Evolutionary conservation across 495 filamentous ascomycete species (phyloP), one percentile per base, ranked within the genome.

Genomic region (Peziza echinospora): DNA sequence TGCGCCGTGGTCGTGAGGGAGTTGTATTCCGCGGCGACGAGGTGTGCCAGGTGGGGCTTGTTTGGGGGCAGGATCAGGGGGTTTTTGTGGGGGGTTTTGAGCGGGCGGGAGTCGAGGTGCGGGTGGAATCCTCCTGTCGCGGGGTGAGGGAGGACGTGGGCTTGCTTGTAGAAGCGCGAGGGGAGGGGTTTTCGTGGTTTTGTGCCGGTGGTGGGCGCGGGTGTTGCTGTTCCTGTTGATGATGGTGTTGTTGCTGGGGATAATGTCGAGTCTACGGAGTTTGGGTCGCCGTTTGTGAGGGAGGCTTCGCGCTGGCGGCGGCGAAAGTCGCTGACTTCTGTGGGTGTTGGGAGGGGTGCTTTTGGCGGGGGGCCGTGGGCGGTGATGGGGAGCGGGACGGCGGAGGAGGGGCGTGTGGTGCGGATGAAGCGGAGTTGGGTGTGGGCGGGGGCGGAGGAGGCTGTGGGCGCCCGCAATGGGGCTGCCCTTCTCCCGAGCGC

Each of bases 1-100:
- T 94, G 80, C 49, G 80, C 74, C 2, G 78, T 73, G 45, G 79
- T 80, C 21, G 75, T 68, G 46, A 96, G 73, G 30, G 77, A 69
- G 58, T 92, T 84, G 89, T 89, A 97, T 64, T 97, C 89, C 8
- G 89, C 60, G 0, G 87, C 89, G 42, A 97, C 72, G 23, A 82
- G 79, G 22, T 72, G 66, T n/a, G 91, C 89, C 11, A 97, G 77
- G 47, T 83, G 71, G 10, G 77, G 75, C 58, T 94, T 94, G 43
- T 67, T 67, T 0, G 63, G 55, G 0, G 89, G 87, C 24, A 96
- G 55, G 2, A 69, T 68, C 51, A 97, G 71, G 46, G 80, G 65
- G 13, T 69, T 61, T 70, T 82, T 86, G 0, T 66, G 66, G 19
- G 70, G 66, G 0, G 84, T 87, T 51, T 85, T 77, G 44, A 97